Conservation (phyloP, 176 grass and related monocot genomes). For the Bromus sterilis region DNA sequence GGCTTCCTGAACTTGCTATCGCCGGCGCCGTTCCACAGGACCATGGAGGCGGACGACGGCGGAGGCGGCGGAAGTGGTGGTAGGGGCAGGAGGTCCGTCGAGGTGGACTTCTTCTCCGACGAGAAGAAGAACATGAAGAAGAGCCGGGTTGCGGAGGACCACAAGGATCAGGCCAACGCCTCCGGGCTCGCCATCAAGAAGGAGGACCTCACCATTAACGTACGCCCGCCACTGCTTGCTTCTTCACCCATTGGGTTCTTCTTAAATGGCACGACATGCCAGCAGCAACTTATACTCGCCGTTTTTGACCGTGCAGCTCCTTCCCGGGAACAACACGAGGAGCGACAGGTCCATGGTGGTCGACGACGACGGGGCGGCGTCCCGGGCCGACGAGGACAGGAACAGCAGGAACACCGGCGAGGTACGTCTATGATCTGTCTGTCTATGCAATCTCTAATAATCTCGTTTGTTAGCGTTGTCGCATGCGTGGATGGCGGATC, state of each 20-base stretch:
- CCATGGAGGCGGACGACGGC: conserved; percentile 17
- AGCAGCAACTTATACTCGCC: not conserved
- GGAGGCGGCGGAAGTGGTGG: not conserved
- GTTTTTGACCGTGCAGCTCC: conserved; percentile 29
- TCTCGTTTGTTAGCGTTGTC: not conserved
- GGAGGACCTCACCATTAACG: conserved; percentile 76
- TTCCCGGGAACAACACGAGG: conserved; percentile 37
- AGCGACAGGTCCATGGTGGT: conserved; percentile 60
- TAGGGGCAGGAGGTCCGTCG: conserved; percentile 33
- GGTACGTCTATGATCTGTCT: conserved; percentile 10
- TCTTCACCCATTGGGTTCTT: not conserved
- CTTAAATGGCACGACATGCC: not conserved
- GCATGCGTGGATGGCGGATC: not conserved
- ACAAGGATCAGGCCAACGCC: not conserved
- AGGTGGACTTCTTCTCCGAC: conserved; percentile 90
- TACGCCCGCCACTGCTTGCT: conserved; percentile 13
- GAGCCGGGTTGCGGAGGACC: not conserved
- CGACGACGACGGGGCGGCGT: conserved; percentile 34
- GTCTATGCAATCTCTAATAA: not conserved
- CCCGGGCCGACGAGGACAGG: not conserved
- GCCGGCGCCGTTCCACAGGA: not conserved
- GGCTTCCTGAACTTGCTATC: conserved; percentile 20
- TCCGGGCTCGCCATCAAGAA: conserved; percentile 35
- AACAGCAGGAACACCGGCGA: conserved; percentile 28
- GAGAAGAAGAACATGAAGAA: conserved; percentile 62